phyloP scores from a whole-genome alignment of 73 alveolate genomes.

The Stentor roeselii region DNA sequence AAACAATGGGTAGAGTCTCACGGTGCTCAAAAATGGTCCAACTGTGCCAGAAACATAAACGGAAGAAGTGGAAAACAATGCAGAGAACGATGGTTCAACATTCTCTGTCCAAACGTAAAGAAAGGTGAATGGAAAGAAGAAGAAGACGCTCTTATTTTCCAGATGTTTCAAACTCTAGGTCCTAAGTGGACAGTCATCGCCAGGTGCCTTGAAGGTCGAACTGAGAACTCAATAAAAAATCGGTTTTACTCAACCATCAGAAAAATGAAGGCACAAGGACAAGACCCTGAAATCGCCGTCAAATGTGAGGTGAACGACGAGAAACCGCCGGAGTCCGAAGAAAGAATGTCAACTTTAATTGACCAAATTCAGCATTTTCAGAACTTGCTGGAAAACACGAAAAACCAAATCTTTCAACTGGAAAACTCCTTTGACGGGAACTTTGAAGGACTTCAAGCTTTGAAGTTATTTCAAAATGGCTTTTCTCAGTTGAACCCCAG shows the following conservation, averaged over 20 bases:
- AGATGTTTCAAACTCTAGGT: constrained; percentile 67
- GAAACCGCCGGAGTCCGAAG: constrained; percentile 3
- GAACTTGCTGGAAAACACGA: constrained; percentile 2
- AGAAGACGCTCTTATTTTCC: constrained; percentile 71
- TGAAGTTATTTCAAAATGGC: neutral
- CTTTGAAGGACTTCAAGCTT: neutral
- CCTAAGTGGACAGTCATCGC: constrained; percentile 81
- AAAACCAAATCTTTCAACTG: constrained; percentile 14
- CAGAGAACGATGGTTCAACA: constrained; percentile 94
- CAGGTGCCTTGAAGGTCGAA: constrained; percentile 64
- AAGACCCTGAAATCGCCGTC: neutral
- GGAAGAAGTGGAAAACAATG: constrained; percentile 95
- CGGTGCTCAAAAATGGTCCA: constrained; percentile 70
- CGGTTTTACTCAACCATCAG: constrained; percentile 45
- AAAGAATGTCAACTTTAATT: constrained; percentile 1
- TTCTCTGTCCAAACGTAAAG: constrained; percentile 84
- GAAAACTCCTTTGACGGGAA: neutral
- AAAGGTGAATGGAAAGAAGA: constrained; percentile 85
- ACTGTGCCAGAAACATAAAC: constrained; percentile 53
- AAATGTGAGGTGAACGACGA: neutral
- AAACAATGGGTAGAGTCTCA: constrained; percentile 64
- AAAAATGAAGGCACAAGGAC: constrained; percentile 22
- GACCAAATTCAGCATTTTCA: neutral
- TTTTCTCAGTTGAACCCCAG: neutral
- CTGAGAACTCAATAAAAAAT: constrained; percentile 83